Percentiles rank a stretch among this genome's conserved stretches.
phyloP scores from a whole-genome alignment of 83 land plant genomes.

The Picea engelmannii region DNA sequence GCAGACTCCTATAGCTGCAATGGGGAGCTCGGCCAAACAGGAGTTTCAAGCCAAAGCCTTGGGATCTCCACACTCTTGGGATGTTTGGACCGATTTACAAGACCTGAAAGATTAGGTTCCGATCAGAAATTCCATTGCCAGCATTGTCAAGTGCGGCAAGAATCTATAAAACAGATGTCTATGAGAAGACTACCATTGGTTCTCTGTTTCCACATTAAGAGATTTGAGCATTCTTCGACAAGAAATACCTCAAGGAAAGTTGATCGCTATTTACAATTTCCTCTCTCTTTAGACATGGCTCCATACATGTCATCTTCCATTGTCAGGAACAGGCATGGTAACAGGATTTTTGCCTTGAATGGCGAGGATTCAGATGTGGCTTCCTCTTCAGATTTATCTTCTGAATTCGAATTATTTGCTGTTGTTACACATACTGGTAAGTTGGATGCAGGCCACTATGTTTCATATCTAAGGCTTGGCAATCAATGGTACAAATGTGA shows the following conservation, averaged over 20 bases:
- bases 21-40: slow-evolving; percentile 9
- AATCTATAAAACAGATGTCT: slow-evolving; percentile 87
- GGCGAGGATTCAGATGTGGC: slow-evolving; percentile 38
- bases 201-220: slow-evolving; percentile 81
- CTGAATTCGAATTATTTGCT: slow-evolving; percentile 80
- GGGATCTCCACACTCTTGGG: slow-evolving; percentile 76
- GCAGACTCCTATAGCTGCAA: slow-evolving; percentile 14
- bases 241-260: slow-evolving; percentile 70
- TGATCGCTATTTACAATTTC: slow-evolving; percentile 82
- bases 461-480: slow-evolving; percentile 61
- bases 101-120: slow-evolving; percentile 72
- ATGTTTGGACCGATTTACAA: slow-evolving; percentile 82
- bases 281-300: slow-evolving; percentile 70
- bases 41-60: slow-evolving; percentile 13
- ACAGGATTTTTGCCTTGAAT: slow-evolving; percentile 59
- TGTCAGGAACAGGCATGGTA: slow-evolving; percentile 70
- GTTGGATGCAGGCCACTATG: slow-evolving; percentile 85
- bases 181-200: slow-evolving; percentile 73
- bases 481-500: slow-evolving; percentile 91
- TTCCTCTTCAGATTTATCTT: slow-evolving; percentile 18
- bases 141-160: slow-evolving; percentile 60
- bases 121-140: slow-evolving; percentile 81
- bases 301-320: slow-evolving; percentile 80
- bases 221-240: slow-evolving; percentile 75
- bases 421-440: slow-evolving; percentile 84